Base-by-base conservation (phyloP, 345 rosid species). In the Turritis glabra region DNA sequence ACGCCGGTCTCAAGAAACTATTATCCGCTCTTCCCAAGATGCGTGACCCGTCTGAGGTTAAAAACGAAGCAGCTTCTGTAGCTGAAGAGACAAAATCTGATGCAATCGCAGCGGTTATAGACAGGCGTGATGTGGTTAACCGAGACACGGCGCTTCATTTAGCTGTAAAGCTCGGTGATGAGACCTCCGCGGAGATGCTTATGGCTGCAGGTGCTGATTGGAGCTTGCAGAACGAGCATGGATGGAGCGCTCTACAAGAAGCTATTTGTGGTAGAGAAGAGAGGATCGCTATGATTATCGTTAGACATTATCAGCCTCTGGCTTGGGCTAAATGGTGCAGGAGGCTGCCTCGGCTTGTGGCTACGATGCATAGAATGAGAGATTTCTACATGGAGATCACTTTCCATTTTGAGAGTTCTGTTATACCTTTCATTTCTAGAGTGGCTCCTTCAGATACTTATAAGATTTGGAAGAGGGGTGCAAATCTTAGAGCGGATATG, bases 281-380 rank as follows among this genome's bases (percentile, higher is more conserved):
- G 75, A 83, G 71, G 27, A 87, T 92, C 21, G 89, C 99, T 2
- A 90, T 89, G 97, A 83, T 78, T 32, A 90, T 96, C 18, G 95
- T 96, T 12, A 85, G 91, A 77, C 98, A 88, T 82, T 89, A 89
- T 81, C 98, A 92, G 85, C 96, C 91, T 8, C 53, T 92, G 55
- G 99, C 99, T 4, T 96, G 99, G 99, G 98, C 97, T 25, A 96
- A 96, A 78, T 96, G 99, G 99, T 92, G 98, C 53, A 80, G 99
- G 80, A 87, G 99, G 80, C 72, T 96, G 84, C 97, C 99, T 72
- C 90, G 96, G 51, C 77, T 96, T 77, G 79, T 92, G 1, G 94
- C 81, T 22, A 89, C 93, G 1, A 90, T 92, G 98, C 84, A 77
- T 26, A 85, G 98, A 77, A 92, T 96, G 98, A 82, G 99, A 76